phyloP scores from a whole-genome alignment of 108 stramenopile species.

The Nitzschia putrida region DNA sequence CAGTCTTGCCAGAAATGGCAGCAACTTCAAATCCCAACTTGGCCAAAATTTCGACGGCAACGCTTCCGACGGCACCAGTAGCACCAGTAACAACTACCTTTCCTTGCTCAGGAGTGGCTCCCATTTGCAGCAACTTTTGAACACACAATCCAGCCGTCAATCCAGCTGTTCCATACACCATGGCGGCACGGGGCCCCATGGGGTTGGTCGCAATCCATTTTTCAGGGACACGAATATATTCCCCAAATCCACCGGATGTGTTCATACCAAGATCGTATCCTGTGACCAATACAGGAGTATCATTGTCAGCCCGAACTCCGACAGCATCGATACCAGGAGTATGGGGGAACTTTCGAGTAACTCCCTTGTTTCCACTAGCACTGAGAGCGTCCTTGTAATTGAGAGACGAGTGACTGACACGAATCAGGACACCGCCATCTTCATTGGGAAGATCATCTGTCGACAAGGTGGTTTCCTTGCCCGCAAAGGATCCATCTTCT shows the following conservation, averaged over 20 bases:
- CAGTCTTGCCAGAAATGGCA: constrained; percentile 23
- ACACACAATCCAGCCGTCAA: constrained; percentile 40
- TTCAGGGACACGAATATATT: constrained; percentile 15
- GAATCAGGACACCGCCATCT: constrained; percentile 16
- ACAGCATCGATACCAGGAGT: constrained; percentile 43
- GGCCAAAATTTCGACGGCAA: constrained; percentile 38
- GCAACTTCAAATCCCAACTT: constrained; percentile 31
- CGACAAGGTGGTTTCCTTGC: no score
- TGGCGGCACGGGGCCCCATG: constrained; percentile 2
- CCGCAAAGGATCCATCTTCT: no score
- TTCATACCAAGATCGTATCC: constrained; percentile 38
- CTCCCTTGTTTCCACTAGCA: constrained; percentile 21
- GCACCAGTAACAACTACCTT: constrained; percentile 43
- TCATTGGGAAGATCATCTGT: background rate
- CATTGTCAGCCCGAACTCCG: constrained; percentile 14
- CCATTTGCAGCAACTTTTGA: constrained; percentile 16
- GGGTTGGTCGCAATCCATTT: constrained; percentile 34
- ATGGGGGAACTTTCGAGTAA: constrained; percentile 28
- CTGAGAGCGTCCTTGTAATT: constrained; percentile 53
- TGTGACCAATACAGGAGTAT: constrained; percentile 16
- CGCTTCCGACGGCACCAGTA: constrained; percentile 42
- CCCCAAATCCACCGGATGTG: constrained; percentile 37
- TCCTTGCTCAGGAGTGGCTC: constrained; percentile 26
- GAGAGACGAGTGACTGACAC: constrained; percentile 27
- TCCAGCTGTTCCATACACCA: constrained; percentile 46